phyloP scores from a whole-genome alignment of 225 moss, liverwort and hornwort species.

The Climacium dendroides region DNA sequence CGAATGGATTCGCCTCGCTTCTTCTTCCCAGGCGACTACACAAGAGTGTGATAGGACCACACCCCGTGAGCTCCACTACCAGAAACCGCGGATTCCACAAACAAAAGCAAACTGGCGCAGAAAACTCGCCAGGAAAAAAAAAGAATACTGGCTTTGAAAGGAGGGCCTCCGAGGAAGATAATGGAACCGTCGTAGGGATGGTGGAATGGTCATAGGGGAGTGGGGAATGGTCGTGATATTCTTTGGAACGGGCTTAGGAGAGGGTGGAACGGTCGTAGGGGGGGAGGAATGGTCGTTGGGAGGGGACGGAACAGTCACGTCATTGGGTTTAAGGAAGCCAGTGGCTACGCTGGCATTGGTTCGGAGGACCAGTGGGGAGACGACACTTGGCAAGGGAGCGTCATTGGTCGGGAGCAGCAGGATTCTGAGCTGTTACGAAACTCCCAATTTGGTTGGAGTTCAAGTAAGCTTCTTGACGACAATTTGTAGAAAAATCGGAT shows the following conservation, averaged over 20 bases:
- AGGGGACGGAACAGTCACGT: background rate
- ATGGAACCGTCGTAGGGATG: background rate
- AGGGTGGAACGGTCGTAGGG: background rate
- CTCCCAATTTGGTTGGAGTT: no score
- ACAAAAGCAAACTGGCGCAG: background rate
- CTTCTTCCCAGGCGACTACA: background rate
- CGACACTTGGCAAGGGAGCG: background rate
- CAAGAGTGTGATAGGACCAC: background rate
- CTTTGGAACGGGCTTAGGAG: background rate
- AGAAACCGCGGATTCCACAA: background rate
- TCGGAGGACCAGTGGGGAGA: background rate
- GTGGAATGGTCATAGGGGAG: background rate
- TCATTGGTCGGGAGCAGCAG: background rate
- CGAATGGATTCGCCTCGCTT: background rate
- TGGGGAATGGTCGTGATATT: background rate
- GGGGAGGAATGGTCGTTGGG: background rate
- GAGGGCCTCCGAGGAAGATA: background rate
- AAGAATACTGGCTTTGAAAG: background rate
- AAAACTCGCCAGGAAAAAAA: background rate
- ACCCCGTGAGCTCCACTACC: background rate
- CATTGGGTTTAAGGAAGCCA: background rate
- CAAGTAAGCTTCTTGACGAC: background rate
- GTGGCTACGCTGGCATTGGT: background rate
- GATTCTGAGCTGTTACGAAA: background rate
- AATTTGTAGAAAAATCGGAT: background rate